phyloP scores from a whole-genome alignment of 176 grass and related monocot genomes.

The Ensete ventricosum region DNA sequence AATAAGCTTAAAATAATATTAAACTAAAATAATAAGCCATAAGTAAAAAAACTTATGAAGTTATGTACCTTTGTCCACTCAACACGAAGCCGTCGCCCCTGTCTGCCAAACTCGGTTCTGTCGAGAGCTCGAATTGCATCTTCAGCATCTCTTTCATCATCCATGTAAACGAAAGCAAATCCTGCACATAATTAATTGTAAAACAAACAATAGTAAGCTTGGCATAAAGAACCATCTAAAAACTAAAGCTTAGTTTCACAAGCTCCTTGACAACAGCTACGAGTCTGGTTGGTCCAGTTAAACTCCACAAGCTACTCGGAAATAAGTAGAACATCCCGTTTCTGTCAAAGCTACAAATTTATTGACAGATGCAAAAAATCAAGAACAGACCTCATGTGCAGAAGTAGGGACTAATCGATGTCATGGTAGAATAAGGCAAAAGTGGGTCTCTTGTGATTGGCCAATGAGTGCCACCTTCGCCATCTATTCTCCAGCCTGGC shows the following conservation, averaged over 20 bases:
- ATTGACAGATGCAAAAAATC: slow-evolving; percentile 38
- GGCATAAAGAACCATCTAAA: slow-evolving; percentile 8
- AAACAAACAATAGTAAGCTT: slow-evolving; percentile 11
- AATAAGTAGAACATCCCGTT: slow-evolving; percentile 12
- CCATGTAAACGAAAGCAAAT: slow-evolving; percentile 99
- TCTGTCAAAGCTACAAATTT: slow-evolving; percentile 42
- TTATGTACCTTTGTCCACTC: slow-evolving; percentile 25
- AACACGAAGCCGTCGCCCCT: too few species aligned
- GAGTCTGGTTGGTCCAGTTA: not conserved
- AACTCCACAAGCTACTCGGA: slow-evolving; percentile 22
- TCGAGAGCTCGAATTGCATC: slow-evolving; percentile 47
- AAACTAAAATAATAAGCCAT: not conserved
- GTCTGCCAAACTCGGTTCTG: too few species aligned
- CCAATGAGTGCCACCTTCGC: slow-evolving; percentile 54
- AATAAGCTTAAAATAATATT: not conserved
- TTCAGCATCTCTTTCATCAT: slow-evolving; percentile 90
- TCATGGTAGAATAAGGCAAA: slow-evolving; percentile 70
- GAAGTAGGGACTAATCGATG: slow-evolving; percentile 54
- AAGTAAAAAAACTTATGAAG: not conserved
- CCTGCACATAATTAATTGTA: slow-evolving; percentile 37
- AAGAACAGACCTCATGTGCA: slow-evolving; percentile 88
- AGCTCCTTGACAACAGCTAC: not conserved
- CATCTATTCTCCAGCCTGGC: slow-evolving; percentile 78
- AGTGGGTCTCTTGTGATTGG: slow-evolving; percentile 46
- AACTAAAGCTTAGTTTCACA: slow-evolving; percentile 12